phyloP scores from a whole-genome alignment of 495 filamentous ascomycete species.

The Tetracladium setigerum region DNA sequence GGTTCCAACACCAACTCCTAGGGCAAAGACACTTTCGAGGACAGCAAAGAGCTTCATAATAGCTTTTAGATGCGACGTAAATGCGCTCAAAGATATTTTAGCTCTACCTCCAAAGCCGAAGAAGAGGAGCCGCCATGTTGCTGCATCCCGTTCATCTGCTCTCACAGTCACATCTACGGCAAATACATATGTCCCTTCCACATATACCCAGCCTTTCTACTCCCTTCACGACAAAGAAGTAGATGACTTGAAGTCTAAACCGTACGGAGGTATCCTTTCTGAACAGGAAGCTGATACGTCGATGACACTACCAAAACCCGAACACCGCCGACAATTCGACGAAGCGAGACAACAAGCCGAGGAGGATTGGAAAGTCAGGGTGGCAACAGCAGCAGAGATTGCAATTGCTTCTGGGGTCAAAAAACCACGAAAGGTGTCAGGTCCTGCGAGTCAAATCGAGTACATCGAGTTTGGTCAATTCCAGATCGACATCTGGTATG shows the following conservation, averaged over 20 bases:
- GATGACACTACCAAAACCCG: constrained; percentile 70
- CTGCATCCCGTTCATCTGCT: constrained; percentile 22
- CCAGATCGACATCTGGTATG: constrained; percentile 99
- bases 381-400: constrained; percentile 35
- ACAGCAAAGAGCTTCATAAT: constrained; percentile 42
- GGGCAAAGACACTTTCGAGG: constrained; percentile 26
- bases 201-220: constrained; percentile 62
- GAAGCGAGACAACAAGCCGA: constrained; percentile 82
- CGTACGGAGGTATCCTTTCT: constrained; percentile 87
- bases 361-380: constrained; percentile 74
- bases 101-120: constrained; percentile 37
- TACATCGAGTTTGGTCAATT: constrained; percentile 96
- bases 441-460: constrained; percentile 90
- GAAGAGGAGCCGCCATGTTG: constrained; percentile 35
- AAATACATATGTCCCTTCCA: constrained; percentile 50
- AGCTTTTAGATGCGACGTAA: constrained; percentile 50
- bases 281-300: constrained; percentile 88
- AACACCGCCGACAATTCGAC: constrained; percentile 80
- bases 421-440: constrained; percentile 60
- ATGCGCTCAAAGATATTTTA: constrained; percentile 52
- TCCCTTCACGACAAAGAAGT: constrained; percentile 79
- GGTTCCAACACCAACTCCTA: constrained; percentile 15
- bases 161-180: constrained; percentile 31
- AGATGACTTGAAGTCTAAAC: constrained; percentile 85
- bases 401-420: constrained; percentile 40